A percentile compares a stretch with the other conserved stretches of the same genome.
phyloP scores from a whole-genome alignment of 164 flowering plant genomes.

The Chimonanthus salicifolius region DNA sequence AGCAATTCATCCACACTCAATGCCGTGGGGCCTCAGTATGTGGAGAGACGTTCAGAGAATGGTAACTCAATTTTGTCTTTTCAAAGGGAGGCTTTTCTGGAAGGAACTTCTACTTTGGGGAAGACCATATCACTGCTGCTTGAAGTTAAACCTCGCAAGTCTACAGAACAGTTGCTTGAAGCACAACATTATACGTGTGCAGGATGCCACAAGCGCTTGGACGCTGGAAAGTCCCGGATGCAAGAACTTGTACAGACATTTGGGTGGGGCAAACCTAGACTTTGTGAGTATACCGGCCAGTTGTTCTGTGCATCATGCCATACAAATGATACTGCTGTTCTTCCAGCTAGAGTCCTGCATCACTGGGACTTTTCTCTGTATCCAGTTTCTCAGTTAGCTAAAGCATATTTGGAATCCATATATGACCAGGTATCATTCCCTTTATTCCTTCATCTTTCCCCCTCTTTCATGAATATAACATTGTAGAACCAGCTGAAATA shows the following conservation, averaged over 20 bases:
- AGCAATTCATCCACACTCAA: constrained; percentile 34
- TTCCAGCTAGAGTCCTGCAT: constrained; percentile 92
- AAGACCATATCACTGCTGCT: constrained; percentile 77
- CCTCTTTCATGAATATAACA: not conserved
- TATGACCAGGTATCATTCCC: constrained; percentile 62
- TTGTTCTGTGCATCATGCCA: constrained; percentile 88
- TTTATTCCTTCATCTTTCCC: not conserved
- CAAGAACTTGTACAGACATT: constrained; percentile 60
- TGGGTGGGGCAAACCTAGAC: constrained; percentile 94
- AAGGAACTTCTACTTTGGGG: constrained; percentile 43
- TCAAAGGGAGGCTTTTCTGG: constrained; percentile 14
- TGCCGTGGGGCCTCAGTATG: constrained; percentile 17
- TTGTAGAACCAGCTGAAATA: not conserved
- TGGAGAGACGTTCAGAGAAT: not conserved
- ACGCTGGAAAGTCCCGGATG: constrained; percentile 54
- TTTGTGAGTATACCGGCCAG: constrained; percentile 91
- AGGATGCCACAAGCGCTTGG: constrained; percentile 79
- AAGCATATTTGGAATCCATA: constrained; percentile 82
- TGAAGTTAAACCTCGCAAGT: constrained; percentile 50
- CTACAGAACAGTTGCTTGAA: constrained; percentile 73
- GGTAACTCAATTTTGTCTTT: constrained; percentile 8
- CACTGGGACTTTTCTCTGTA: constrained; percentile 80
- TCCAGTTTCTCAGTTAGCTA: constrained; percentile 90
- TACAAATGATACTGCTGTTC: constrained; percentile 78
- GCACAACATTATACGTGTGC: constrained; percentile 76